These are phyloP conservation scores for Adiantum capillusveneris DNA, from an alignment of 75 land plant genomes.

Conservation along the genomic window DNA sequence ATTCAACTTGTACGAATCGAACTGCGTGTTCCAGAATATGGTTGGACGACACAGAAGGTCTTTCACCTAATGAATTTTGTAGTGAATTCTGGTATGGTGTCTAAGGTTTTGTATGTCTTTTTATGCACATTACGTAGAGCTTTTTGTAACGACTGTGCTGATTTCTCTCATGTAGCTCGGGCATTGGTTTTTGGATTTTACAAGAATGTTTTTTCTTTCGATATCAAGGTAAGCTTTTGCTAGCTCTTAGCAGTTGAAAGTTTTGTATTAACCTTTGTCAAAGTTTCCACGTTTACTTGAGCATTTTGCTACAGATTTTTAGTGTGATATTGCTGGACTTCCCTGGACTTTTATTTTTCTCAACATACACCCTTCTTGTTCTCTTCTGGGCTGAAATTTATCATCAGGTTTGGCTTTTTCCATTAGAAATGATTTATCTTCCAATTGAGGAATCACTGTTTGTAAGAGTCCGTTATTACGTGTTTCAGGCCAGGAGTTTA, in stretches of 20 bases:
- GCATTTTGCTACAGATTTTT: not conserved
- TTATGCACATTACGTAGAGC: not conserved
- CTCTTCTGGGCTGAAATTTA: constrained; percentile 12
- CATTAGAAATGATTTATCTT: too few relatives aligned
- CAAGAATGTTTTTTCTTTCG: constrained; percentile 33
- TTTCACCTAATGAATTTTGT: constrained; percentile 75
- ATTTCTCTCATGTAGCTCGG: constrained; percentile 32
- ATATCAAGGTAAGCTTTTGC: constrained; percentile 32
- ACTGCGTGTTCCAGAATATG: constrained; percentile 62
- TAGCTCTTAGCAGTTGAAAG: not conserved
- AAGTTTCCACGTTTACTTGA: too few relatives aligned
- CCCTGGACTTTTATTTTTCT: constrained; percentile 11
- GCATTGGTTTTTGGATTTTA: constrained; percentile 60
- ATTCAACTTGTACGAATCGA: constrained; percentile 66
- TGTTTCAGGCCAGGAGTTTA: constrained; percentile 7
- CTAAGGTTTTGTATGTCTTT: not conserved
- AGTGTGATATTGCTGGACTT: constrained; percentile 1
- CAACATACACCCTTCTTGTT: constrained; percentile 16
- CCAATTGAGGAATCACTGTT: not conserved
- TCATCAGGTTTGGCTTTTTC: constrained; percentile 1
- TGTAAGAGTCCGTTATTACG: not conserved
- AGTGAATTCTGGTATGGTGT: constrained; percentile 54
- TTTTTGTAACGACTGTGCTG: not conserved
- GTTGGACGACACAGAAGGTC: constrained; percentile 77
- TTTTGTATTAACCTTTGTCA: too few relatives aligned